Conservation (phyloP, 805 yeast species). For the Naumovozyma dairenensis region DNA sequence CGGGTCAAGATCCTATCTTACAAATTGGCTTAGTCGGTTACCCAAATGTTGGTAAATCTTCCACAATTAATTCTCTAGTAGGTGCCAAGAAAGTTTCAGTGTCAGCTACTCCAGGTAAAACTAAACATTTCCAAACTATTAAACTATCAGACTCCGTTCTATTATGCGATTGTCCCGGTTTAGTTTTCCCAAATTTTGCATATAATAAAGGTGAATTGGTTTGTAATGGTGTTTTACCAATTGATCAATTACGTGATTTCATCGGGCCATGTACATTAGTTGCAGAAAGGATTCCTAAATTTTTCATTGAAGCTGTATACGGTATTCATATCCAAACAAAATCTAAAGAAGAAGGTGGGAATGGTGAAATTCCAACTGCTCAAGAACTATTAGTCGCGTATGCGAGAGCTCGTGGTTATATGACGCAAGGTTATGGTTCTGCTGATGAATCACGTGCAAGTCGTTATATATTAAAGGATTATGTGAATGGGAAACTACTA, state of each 20-base stretch:
- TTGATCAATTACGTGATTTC: constrained; percentile 89
- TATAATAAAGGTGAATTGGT: constrained; percentile 93
- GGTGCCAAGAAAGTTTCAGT: constrained; percentile 98
- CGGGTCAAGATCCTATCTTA: constrained; percentile 51
- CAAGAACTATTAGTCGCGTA: constrained; percentile 83
- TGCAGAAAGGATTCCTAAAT: constrained; percentile 81
- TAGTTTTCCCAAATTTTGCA: constrained; percentile 96
- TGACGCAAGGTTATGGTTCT: constrained; percentile 94
- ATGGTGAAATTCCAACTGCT: constrained; percentile 72
- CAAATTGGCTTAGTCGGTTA: constrained; percentile 96
- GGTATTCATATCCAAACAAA: constrained; percentile 81
- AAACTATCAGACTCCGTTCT: constrained; percentile 71
- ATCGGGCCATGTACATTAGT: constrained; percentile 83
- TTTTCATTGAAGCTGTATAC: constrained; percentile 78
- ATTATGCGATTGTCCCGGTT: constrained; percentile 97
- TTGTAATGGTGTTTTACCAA: constrained; percentile 97
- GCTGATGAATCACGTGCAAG: constrained; percentile 96
- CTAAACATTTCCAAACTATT: constrained; percentile 97
- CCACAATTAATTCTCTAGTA: constrained; percentile 94
- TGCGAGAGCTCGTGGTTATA: constrained; percentile 93
- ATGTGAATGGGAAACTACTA: constrained; percentile 82
- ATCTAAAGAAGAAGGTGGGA: constrained; percentile 78
- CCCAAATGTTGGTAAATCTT: constrained; percentile 93
- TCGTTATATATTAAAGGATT: constrained; percentile 84
- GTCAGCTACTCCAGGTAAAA: constrained; percentile 96